Percentiles rank a stretch among this genome's conserved stretches.
Evolutionary conservation across 192 early-diverging fungal genomes (phyloP).

Genomic region (Backusella westeae): DNA sequence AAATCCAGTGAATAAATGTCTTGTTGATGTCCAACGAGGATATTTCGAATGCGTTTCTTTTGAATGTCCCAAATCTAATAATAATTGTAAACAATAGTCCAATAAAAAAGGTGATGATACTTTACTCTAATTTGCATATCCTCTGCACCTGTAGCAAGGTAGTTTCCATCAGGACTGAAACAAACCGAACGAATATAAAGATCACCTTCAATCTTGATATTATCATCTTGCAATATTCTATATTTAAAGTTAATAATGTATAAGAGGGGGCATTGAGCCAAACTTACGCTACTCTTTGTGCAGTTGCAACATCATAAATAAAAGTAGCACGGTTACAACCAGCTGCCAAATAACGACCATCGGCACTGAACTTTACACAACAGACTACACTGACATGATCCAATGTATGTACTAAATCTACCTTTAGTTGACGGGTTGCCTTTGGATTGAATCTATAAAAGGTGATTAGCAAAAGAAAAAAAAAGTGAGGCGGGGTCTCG

Average conservation of each 20-base stretch:
- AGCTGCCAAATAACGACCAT: conserved; percentile 91
- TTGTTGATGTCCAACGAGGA: conserved; percentile 86
- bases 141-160: conserved; percentile 93
- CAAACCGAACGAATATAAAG: conserved; percentile 95
- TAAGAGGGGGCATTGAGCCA: too few relatives aligned
- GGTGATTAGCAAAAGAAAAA: not conserved
- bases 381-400: conserved; percentile 87
- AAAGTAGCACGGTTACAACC: conserved; percentile 91
- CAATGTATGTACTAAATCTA: conserved; percentile 65
- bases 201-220: conserved; percentile 73
- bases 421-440: conserved; percentile 58
- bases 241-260: too few relatives aligned
- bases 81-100: conserved; percentile 5
- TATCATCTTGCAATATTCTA: conserved; percentile 78
- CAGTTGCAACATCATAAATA: conserved; percentile 78
- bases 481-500: not conserved
- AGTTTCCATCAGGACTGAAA: conserved; percentile 91
- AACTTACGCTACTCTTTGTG: conserved; percentile 65
- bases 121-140: conserved; percentile 87
- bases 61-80: conserved; percentile 65
- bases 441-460: conserved; percentile 64
- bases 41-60: conserved; percentile 60
- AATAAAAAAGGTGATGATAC: not conserved
- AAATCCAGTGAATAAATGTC: conserved; percentile 99
- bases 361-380: conserved; percentile 94